phyloP scores from a whole-genome alignment of 164 flowering plant species.

The Paratinospora sagittata region DNA sequence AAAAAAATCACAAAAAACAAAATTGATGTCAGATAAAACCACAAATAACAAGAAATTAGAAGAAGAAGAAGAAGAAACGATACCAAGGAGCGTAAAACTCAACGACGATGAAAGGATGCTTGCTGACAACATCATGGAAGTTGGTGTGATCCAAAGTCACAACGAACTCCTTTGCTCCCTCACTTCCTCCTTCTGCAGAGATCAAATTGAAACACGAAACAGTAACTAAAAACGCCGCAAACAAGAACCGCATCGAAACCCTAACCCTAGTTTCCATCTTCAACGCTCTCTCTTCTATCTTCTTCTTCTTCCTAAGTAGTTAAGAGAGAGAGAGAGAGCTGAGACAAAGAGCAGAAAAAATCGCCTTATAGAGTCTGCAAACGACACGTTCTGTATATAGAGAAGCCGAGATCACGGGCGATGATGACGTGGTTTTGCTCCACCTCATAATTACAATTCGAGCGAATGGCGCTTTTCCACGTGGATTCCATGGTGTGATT shows the following conservation, averaged over 20 bases:
- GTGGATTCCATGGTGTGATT: background rate
- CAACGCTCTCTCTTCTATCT: background rate
- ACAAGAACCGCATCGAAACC: constrained; percentile 25
- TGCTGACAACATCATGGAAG: constrained; percentile 56
- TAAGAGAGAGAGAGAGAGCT: background rate
- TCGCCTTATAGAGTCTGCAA: background rate
- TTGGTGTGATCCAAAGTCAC: constrained; percentile 71
- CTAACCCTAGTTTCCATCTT: constrained; percentile 12
- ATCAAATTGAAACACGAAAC: constrained; percentile 14
- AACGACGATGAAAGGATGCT: constrained; percentile 72
- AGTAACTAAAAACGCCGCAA: constrained; percentile 14
- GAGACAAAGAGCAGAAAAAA: too few relatives aligned
- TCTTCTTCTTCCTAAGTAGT: background rate
- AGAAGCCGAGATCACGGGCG: background rate
- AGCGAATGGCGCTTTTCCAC: background rate
- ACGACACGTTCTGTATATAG: background rate
- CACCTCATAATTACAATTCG: background rate
- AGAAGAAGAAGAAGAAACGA: background rate
- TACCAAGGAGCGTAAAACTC: constrained; percentile 98
- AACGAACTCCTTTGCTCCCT: constrained; percentile 40
- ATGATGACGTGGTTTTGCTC: background rate
- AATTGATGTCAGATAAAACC: background rate
- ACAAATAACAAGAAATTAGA: background rate
- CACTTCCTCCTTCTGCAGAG: constrained; percentile 20
- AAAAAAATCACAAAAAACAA: background rate